These are phyloP conservation scores for Euphrasia arctica DNA, from an alignment of 305 asterid species.

Conservation along the genomic window DNA sequence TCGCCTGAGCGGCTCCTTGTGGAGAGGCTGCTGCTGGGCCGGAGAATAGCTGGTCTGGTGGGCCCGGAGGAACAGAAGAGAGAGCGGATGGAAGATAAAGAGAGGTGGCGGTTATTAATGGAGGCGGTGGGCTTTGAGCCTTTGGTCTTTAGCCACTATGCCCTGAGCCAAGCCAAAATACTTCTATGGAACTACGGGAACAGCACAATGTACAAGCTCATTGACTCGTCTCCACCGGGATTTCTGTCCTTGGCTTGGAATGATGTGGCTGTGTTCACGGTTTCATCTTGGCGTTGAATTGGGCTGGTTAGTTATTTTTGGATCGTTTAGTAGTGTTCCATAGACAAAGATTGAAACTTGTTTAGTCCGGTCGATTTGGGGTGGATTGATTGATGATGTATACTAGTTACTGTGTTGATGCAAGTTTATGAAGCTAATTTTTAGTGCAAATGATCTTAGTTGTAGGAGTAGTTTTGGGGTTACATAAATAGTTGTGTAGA, in stretches of 20 bases:
- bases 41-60: constrained; percentile 59
- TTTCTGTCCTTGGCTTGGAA: constrained; percentile 89
- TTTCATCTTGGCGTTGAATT: constrained; percentile 68
- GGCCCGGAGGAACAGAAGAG: constrained; percentile 49
- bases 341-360: not conserved
- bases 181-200: constrained; percentile 79
- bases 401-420: constrained; percentile 17
- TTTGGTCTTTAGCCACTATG: constrained; percentile 77
- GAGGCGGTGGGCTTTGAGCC: constrained; percentile 75
- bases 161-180: constrained; percentile 78
- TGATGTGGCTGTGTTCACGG: constrained; percentile 75
- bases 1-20: constrained; percentile 66
- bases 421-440: constrained; percentile 24
- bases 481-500: constrained; percentile 24
- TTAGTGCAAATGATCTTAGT: constrained; percentile 22
- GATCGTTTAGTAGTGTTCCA: constrained; percentile 18
- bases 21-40: constrained; percentile 63
- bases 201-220: constrained; percentile 56
- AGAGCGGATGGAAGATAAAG: constrained; percentile 77
- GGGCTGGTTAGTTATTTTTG: constrained; percentile 25
- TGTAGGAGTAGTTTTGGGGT: constrained; percentile 23
- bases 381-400: constrained; percentile 11
- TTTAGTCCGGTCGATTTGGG: not conserved
- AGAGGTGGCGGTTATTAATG: constrained; percentile 73
- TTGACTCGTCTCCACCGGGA: constrained; percentile 70